Evolutionary conservation across 441 rosid genomes (phyloP).

Genomic region (Geranium incanum): DNA sequence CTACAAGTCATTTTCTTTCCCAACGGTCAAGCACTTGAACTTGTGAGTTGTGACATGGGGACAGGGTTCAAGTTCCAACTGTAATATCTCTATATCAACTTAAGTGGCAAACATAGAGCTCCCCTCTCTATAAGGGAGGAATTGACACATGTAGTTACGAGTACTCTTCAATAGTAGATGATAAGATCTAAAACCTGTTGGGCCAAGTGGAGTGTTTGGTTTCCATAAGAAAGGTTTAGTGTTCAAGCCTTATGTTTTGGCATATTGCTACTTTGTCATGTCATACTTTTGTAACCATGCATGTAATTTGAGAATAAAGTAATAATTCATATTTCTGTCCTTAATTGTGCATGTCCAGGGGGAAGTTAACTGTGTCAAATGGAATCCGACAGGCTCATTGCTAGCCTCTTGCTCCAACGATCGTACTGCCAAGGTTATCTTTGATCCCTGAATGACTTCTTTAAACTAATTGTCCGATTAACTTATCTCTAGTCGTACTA

Average conservation of each 20-base stretch:
- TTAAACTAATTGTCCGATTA: not conserved
- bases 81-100: no score
- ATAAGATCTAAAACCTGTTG: not conserved
- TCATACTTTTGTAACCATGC: not conserved
- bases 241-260: not conserved
- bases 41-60: no score
- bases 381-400: constrained; percentile 93
- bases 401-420: constrained; percentile 98
- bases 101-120: no score
- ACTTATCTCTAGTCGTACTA: not conserved
- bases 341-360: constrained; percentile 47
- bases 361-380: constrained; percentile 97
- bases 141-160: no score
- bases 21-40: no score
- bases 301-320: constrained; percentile 1
- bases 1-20: no score
- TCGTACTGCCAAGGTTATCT: constrained; percentile 72
- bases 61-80: no score
- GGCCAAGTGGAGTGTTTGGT: not conserved
- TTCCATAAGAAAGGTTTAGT: not conserved
- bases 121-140: no score
- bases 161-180: not conserved
- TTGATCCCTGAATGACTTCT: constrained; percentile 12
- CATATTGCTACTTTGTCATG: not conserved
- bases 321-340: constrained; percentile 4